phyloP scores from a whole-genome alignment of 306 rosid species.

The Vigna angularis region DNA sequence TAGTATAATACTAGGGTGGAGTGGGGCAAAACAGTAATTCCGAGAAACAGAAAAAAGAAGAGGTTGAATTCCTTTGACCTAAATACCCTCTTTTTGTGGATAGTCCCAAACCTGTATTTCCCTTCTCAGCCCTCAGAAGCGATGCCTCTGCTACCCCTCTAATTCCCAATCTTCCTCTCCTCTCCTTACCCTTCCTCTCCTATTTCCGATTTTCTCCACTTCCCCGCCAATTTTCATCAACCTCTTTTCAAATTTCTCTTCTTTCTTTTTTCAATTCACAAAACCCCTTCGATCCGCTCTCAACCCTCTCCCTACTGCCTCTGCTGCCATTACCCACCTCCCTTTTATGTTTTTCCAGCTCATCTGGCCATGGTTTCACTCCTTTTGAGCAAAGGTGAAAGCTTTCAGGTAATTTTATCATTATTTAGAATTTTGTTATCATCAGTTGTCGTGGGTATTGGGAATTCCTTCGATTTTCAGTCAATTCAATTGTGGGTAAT shows the following conservation, averaged over 20 bases:
- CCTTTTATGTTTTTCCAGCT: conserved; percentile 28
- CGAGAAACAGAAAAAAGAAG: neutral
- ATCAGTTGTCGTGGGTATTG: neutral
- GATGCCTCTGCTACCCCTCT: conserved; percentile 73
- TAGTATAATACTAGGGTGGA: neutral
- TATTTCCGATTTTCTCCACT: conserved; percentile 74
- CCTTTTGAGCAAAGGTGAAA: conserved; percentile 30
- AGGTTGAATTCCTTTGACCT: conserved; percentile 61
- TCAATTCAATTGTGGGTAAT: conserved; percentile 20
- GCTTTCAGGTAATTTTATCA: conserved; percentile 32
- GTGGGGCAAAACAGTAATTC: conserved; percentile 82
- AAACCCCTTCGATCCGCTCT: conserved; percentile 47
- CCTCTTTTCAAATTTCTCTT: conserved; percentile 61
- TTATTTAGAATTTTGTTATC: neutral
- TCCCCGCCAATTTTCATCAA: conserved; percentile 80
- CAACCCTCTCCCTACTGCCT: conserved; percentile 4
- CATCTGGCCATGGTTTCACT: conserved; percentile 8
- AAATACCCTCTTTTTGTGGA: conserved; percentile 79
- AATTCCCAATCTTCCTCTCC: conserved; percentile 69
- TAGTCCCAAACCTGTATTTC: conserved; percentile 68
- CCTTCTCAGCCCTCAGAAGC: conserved; percentile 74
- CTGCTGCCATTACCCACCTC: conserved; percentile 25
- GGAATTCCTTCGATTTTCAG: conserved; percentile 27
- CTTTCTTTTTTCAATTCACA: conserved; percentile 28
- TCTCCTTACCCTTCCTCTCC: conserved; percentile 72